Evolutionary conservation across 2,329 filamentous ascomycete species (phyloP).

Genomic region (Penicillium sp.): DNA sequence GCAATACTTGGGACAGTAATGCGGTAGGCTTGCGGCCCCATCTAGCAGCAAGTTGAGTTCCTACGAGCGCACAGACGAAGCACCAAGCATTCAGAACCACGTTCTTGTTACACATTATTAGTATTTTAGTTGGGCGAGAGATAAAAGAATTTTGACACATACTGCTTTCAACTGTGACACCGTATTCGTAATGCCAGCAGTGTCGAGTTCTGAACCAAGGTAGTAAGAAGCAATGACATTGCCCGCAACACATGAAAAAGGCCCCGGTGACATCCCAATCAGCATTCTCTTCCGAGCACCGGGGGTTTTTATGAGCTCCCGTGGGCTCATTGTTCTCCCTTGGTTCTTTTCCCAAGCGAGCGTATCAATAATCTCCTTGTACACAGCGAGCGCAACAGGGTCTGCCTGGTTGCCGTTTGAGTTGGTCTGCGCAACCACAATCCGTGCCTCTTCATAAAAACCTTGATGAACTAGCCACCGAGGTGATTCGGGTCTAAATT

Average conservation of each 20-base stretch:
- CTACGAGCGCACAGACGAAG: slow-evolving; percentile 39
- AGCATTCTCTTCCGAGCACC: slow-evolving; percentile 36
- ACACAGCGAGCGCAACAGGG: slow-evolving; percentile 37
- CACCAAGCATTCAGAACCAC: slow-evolving; percentile 53
- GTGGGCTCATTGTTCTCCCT: slow-evolving; percentile 32
- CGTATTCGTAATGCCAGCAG: slow-evolving; percentile 44
- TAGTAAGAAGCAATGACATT: slow-evolving; percentile 43
- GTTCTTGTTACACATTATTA: slow-evolving; percentile 27
- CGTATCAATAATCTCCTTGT: slow-evolving; percentile 48
- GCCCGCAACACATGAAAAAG: slow-evolving; percentile 34
- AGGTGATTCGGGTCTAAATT: slow-evolving; percentile 41
- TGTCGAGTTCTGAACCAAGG: slow-evolving; percentile 41
- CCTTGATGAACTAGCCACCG: slow-evolving; percentile 46
- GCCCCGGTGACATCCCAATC: slow-evolving; percentile 34
- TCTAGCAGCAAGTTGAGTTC: slow-evolving; percentile 40
- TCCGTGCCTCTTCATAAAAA: slow-evolving; percentile 39
- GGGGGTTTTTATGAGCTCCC: slow-evolving; percentile 36
- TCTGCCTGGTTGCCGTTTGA: slow-evolving; percentile 41
- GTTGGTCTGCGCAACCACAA: slow-evolving; percentile 42
- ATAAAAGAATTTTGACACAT: background rate
- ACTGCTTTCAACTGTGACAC: slow-evolving; percentile 40
- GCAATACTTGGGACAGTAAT: slow-evolving; percentile 31
- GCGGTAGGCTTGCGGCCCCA: slow-evolving; percentile 47
- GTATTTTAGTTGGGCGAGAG: background rate
- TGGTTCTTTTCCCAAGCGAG: slow-evolving; percentile 44